These are phyloP conservation scores for Leccinum olivaceopallidum DNA, from an alignment of 768 basidiomycete species.

Conservation along the genomic window DNA sequence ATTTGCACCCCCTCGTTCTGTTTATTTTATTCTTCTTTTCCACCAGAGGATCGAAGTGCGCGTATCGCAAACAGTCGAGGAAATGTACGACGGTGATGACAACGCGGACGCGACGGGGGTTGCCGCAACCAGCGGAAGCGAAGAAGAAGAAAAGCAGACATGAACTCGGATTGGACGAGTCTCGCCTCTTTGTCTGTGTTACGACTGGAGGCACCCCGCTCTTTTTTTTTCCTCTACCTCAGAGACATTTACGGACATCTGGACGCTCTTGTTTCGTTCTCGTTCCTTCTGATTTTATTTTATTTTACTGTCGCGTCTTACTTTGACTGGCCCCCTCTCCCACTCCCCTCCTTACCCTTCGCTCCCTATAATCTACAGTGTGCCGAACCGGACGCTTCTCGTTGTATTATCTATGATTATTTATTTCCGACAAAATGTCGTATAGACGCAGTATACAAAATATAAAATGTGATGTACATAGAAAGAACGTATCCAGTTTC, in stretches of 20 bases:
- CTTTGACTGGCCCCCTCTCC: not conserved
- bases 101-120: not conserved
- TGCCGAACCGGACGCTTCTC: not conserved
- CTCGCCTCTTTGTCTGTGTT: not conserved
- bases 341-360: not conserved
- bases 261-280: not conserved
- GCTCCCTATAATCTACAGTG: not conserved
- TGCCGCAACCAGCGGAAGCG: not conserved
- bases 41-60: constrained; percentile 16
- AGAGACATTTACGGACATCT: not conserved
- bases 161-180: constrained; percentile 3
- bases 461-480: not conserved
- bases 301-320: not conserved
- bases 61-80: constrained; percentile 17
- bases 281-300: not conserved
- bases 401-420: not conserved
- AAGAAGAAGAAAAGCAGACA: constrained; percentile 24
- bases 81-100: constrained; percentile 13
- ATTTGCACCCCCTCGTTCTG: not conserved
- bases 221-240: not conserved
- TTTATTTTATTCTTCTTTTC: not conserved
- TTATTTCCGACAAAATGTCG: constrained; percentile 16
- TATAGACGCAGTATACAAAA: not conserved
- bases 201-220: not conserved
- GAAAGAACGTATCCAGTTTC: not conserved